Percentiles rank a stretch among this genome's conserved stretches.
Evolutionary conservation across 2,329 filamentous ascomycete species (phyloP).

Genomic region (Penicillium sp.): DNA sequence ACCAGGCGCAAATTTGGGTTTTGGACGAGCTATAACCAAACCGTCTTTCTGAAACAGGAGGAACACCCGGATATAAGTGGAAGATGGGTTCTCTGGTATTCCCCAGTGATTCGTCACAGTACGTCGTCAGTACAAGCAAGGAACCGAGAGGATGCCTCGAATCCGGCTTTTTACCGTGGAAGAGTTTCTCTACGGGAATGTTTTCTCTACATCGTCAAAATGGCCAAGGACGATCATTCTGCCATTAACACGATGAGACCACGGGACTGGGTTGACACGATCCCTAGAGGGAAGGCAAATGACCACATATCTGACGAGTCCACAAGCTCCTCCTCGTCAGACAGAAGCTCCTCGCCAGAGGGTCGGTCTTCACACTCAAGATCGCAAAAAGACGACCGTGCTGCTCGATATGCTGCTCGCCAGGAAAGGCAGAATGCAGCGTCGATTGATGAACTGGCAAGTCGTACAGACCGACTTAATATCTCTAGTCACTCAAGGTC

Average conservation of each 20-base stretch:
- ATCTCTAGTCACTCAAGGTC: not conserved
- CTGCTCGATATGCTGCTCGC: not conserved
- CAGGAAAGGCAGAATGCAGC: not conserved
- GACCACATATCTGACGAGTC: not conserved
- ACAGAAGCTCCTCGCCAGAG: not conserved
- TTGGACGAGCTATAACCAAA: not conserved
- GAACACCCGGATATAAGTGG: not conserved
- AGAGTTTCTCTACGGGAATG: not conserved
- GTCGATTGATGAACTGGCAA: not conserved
- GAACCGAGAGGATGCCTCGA: not conserved
- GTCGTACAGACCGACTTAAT: not conserved
- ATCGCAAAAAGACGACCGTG: not conserved
- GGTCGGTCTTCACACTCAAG: not conserved
- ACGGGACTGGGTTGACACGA: not conserved
- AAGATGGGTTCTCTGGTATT: not conserved
- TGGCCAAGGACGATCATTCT: not conserved
- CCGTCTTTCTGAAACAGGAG: constrained; percentile 1
- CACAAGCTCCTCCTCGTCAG: not conserved
- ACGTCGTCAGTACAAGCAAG: not conserved
- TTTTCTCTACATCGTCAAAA: not conserved
- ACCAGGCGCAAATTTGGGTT: not conserved
- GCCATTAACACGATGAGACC: not conserved
- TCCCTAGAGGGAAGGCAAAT: not conserved
- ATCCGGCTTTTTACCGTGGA: not conserved
- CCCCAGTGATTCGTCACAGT: not conserved